Evolutionary conservation across 306 rosid species (phyloP).

Genomic region (Quercus bicolor): DNA sequence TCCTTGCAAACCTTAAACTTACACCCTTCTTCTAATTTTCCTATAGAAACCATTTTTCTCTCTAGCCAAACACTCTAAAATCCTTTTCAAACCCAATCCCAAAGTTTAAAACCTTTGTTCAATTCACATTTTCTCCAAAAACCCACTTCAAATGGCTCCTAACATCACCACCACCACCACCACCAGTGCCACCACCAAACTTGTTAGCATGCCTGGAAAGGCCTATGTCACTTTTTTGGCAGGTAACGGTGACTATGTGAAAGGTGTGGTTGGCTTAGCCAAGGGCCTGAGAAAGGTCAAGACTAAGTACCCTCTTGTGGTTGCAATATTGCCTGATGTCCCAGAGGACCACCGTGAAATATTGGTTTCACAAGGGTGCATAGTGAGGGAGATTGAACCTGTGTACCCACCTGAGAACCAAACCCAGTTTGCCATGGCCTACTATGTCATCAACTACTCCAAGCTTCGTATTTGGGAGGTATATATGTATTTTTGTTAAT

Average conservation of each 20-base stretch:
- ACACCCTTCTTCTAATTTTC: neutral
- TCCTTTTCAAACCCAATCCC: neutral
- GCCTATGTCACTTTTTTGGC: slow-evolving; percentile 85
- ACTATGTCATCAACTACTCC: slow-evolving; percentile 86
- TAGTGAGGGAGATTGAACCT: slow-evolving; percentile 57
- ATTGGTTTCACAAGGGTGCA: slow-evolving; percentile 61
- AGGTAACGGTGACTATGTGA: slow-evolving; percentile 66
- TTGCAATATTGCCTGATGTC: slow-evolving; percentile 74
- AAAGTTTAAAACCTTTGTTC: neutral
- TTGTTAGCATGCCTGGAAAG: neutral
- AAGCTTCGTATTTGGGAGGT: slow-evolving; percentile 94
- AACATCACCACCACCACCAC: slow-evolving; percentile 23
- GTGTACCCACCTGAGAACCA: slow-evolving; percentile 71
- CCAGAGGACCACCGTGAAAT: slow-evolving; percentile 63
- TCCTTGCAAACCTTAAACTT: neutral
- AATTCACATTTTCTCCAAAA: neutral
- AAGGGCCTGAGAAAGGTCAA: slow-evolving; percentile 71
- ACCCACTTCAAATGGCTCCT: slow-evolving; percentile 49
- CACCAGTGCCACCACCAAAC: slow-evolving; percentile 1
- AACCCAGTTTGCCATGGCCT: slow-evolving; percentile 71
- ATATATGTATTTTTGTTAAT: neutral
- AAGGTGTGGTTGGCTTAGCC: slow-evolving; percentile 83
- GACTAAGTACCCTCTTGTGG: slow-evolving; percentile 65
- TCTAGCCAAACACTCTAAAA: neutral
- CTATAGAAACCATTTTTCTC: neutral